Evolutionary conservation across 331 rosid species (phyloP), one percentile per base, ranked within the genome.

Genomic region (Erythrophleum ivorense): DNA sequence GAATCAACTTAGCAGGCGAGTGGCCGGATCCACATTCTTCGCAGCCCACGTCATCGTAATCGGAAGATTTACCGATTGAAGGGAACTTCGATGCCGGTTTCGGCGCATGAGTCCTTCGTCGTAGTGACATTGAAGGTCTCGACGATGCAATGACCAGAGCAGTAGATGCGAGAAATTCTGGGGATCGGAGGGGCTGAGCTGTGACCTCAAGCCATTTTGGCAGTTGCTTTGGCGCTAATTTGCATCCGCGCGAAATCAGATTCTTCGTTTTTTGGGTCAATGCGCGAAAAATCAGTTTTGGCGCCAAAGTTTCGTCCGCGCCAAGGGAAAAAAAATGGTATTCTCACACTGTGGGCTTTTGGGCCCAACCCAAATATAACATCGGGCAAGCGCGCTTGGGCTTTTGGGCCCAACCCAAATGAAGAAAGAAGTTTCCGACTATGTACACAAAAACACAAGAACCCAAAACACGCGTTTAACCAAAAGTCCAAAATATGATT

Each of bases 11-110:
- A 4, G 91, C 84, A 29, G 94, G 90, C 43, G 82, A 87, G 7
- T 91, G 84, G 1, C 97, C 99, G 33, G 90, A 88, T 38, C 88
- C 88, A 48, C 98, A 95, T 58, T 85, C 85, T 80, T 85, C 84
- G 82, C 92, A 93, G 73, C 43, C n/a, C 52, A 84, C 76, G 57
- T 82, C 89, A 79, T 80, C 84, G 84, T 33, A 24, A 68, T 57
- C 54, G 5, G 80, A 11, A 3, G 80, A 77, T 18, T 53, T 63
- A 10, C 24, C 33, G 15, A 59, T 48, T 4, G 60, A 48, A 1
- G 14, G n/a, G n/a, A 59, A 31, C 57, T 49, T 65, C 19, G 76
- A 46, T 14, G 15, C 71, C 63, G 90, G 81, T 13, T 84, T 93
- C 3, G 83, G 90, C 24, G 99, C 97, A 7, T 38, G 87, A 0